Percentiles rank a stretch among this genome's conserved stretches.
Conservation (phyloP, 306 rosid genomes). For the Lotus japonicus region DNA sequence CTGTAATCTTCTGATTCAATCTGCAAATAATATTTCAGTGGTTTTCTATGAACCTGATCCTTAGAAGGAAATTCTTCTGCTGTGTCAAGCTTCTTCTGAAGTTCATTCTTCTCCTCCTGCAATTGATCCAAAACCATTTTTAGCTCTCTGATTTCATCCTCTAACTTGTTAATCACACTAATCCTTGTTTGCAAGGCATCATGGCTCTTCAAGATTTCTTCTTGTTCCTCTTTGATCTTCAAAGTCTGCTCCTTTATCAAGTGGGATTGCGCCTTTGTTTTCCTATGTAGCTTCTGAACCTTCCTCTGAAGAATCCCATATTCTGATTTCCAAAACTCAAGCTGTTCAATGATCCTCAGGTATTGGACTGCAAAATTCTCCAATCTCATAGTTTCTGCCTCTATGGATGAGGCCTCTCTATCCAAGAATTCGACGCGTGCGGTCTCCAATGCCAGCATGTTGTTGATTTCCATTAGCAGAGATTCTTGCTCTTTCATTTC, state of each 20-base stretch:
- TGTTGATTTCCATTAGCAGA: conserved; percentile 33
- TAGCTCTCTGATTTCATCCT: conserved; percentile 46
- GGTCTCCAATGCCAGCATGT: conserved; percentile 38
- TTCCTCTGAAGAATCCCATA: conserved; percentile 39
- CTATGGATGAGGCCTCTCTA: conserved; percentile 41
- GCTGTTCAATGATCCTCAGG: conserved; percentile 31
- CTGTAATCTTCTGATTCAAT: conserved; percentile 39
- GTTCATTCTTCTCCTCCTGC: conserved; percentile 45
- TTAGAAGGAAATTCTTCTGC: conserved; percentile 30
- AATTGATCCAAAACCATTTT: conserved; percentile 26
- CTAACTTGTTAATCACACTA: conserved; percentile 28
- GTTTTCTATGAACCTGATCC: conserved; percentile 15
- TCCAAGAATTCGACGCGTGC: conserved; percentile 48
- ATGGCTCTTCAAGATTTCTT: conserved; percentile 31
- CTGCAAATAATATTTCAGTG: conserved; percentile 27
- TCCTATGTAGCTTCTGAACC: conserved; percentile 38
- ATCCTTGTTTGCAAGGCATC: conserved; percentile 36
- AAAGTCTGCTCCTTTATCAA: conserved; percentile 29
- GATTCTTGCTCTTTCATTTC: conserved; percentile 58
- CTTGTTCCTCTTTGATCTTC: conserved; percentile 48
- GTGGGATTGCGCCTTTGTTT: conserved; percentile 37
- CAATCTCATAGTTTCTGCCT: conserved; percentile 37
- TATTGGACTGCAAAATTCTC: conserved; percentile 32
- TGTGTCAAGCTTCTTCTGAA: conserved; percentile 35
- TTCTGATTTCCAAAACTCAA: conserved; percentile 47